Base-by-base conservation (phyloP, 495 filamentous ascomycete genomes). In the Neurospora sp. region DNA sequence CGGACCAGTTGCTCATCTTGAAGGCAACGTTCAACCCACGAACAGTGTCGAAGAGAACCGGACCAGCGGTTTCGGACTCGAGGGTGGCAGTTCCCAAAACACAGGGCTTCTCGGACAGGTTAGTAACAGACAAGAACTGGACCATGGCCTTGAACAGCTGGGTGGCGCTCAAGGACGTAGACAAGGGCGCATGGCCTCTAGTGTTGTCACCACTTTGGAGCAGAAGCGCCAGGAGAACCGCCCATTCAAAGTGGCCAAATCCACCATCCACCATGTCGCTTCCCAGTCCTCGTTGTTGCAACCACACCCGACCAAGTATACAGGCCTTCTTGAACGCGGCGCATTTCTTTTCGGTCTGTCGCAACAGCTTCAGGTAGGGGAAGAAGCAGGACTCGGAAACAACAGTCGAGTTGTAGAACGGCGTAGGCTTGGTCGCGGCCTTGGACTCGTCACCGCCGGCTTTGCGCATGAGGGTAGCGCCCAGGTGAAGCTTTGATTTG, bases 211-310 rank as follows among this genome's bases (percentile, higher is more conserved):
- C 91, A 3, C 89, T 88, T 78, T 94, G 90, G 69, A 98, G 85
- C 3, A 98, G 84, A 22, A 97, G 83, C n/a, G 94, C 92, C 75
- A 92, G 86, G 1, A 94, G 77, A 37, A 89, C 83, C 0, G 90
- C 87, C 93, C 93, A 98, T 79, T 99, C 95, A 72, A 98, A 96
- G 73, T 93, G 88, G 20, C 96, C 96, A 80, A 99, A 98, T 1
- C 96, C 96, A 37, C 95, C 95, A n/a, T 85, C 82, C 31, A 86
- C 83, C 12, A 94, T 82, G 65, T 83, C 79, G 14, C 91, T 85
- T 9, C 84, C 85, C 76, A 97, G 91, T 0, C 95, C 94, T 48
- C 95, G 89, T 82, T 98, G 96, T 72, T 88, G 89, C 40, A 99
- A 83, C 96, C 96, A 99, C 68, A 91, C 87, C 65, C 91, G 89